Percentiles rank a stretch among this genome's conserved stretches.
These are phyloP conservation scores for Coccinonectria pachysandricola DNA, from an alignment of 2,329 filamentous ascomycete genomes.

Conservation along the genomic window DNA sequence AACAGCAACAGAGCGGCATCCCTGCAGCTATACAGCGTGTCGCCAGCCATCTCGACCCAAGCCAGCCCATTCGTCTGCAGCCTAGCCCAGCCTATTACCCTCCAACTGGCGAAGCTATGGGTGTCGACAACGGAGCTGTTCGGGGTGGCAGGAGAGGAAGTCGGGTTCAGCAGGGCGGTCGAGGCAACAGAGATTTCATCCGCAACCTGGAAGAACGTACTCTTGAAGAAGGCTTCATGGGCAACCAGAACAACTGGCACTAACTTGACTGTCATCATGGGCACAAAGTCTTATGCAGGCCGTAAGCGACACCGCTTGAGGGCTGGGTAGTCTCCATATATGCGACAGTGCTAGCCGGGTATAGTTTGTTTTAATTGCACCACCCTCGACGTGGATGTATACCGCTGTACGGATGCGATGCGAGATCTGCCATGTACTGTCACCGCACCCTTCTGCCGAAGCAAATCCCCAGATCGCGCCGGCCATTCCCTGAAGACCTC, in stretches of 20 bases:
- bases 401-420: too few species aligned
- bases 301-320: too few species aligned
- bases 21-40: slow-evolving; percentile 88
- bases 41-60: slow-evolving; percentile 91
- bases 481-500: too few species aligned
- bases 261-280: slow-evolving; percentile 33
- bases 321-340: too few species aligned
- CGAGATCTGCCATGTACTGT: too few species aligned
- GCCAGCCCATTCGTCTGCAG: slow-evolving; percentile 83
- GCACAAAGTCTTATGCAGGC: slow-evolving; percentile 10
- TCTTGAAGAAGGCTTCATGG: slow-evolving; percentile 84
- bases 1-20: slow-evolving; percentile 86
- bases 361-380: too few species aligned
- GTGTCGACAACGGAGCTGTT: slow-evolving; percentile 47
- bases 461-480: too few species aligned
- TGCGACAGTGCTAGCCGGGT: too few species aligned
- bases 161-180: slow-evolving; percentile 50
- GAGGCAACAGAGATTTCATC: slow-evolving; percentile 77
- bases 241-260: slow-evolving; percentile 52
- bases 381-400: too few species aligned
- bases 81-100: slow-evolving; percentile 97
- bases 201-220: slow-evolving; percentile 90
- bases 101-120: slow-evolving; percentile 60
- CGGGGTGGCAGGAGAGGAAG: slow-evolving; percentile 65
- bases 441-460: too few species aligned